Base-by-base conservation (phyloP, 2,329 filamentous ascomycete species). In the Epichloe elymi region DNA sequence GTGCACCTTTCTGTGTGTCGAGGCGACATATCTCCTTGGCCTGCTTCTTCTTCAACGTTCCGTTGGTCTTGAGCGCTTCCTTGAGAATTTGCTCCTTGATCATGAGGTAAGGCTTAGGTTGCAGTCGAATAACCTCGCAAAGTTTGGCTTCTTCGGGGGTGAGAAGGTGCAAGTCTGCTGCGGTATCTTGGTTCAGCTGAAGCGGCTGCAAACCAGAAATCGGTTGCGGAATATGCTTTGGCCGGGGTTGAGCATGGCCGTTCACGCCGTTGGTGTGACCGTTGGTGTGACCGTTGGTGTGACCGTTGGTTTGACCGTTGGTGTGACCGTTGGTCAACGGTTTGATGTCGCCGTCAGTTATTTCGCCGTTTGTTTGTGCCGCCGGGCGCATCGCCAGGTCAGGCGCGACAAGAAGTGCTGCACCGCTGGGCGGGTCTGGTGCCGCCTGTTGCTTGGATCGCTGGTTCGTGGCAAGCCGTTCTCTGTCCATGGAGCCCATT, bases 61-160 rank as follows among this genome's bases (percentile, higher is more conserved):
- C 93, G 53, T 93, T 91, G 53, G 83, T 83, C 69, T 91, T 93
- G 65, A 95, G 79, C 0, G 91, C 88, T 64, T 97, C 91, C 60
- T 88, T 87, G 49, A 97, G 69, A n/a, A 97, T 74, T 54, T 86
- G 83, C 65, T 96, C 89, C 68, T 98, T 98, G 67, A 97, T 88
- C 62, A 88, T 88, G 5, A 96, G 69, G 65, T 96, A 98, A 1
- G 93, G 88, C 70, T 98, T 98, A 0, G 93, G 93, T 66, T 93
- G 86, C 49, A 98, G 71, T 41, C 89, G 80, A 14, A 95, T 77
- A 40, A 85, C 77, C 59, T 87, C 86, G 70, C 93, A 98, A 0
- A 98, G 72, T 61, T 95, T 88, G 4, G 80, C 74, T 66, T 98
- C 93, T 57, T 94, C 88, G 1, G 82, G 82, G 76, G 86, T 88